Conservation (phyloP, 2,329 filamentous ascomycete genomes). For the Pseudogymnoascus sp. region DNA sequence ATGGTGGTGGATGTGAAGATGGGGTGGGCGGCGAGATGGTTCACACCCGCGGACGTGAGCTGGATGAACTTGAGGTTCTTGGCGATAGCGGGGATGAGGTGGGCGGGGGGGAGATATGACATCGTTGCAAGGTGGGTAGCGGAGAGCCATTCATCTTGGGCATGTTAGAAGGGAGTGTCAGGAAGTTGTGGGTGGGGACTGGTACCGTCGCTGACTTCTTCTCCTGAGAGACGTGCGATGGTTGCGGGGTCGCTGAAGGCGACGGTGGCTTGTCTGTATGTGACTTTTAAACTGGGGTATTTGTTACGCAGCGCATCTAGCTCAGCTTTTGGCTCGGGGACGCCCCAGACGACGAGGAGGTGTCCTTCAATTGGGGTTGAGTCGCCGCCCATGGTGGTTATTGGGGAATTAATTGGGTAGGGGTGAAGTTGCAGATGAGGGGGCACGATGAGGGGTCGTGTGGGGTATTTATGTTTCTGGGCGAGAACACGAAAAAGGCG, state of each 20-base stretch:
- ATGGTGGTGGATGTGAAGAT: slow-evolving; percentile 30
- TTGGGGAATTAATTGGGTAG: neutral
- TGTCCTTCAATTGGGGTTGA: slow-evolving; percentile 28
- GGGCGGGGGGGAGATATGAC: slow-evolving; percentile 21
- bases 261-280: slow-evolving; percentile 29
- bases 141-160: neutral
- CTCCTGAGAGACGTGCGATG: slow-evolving; percentile 8
- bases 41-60: slow-evolving; percentile 28
- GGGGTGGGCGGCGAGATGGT: slow-evolving; percentile 22
- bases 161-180: neutral
- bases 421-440: neutral
- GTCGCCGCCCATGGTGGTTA: slow-evolving; percentile 38
- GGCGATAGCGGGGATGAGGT: slow-evolving; percentile 15
- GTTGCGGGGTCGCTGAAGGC: slow-evolving; percentile 3
- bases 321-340: slow-evolving; percentile 33
- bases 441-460: neutral
- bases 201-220: slow-evolving; percentile 12
- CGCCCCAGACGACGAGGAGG: slow-evolving; percentile 37
- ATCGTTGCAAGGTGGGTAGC: slow-evolving; percentile 29
- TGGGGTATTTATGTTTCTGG: neutral
- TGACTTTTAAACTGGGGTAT: slow-evolving; percentile 39
- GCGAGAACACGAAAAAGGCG: neutral
- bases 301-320: slow-evolving; percentile 32
- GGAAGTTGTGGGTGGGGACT: slow-evolving; percentile 18
- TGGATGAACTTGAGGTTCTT: slow-evolving; percentile 31